phyloP scores from a whole-genome alignment of 2,329 filamentous ascomycete species.

The Fusarium floridanum region DNA sequence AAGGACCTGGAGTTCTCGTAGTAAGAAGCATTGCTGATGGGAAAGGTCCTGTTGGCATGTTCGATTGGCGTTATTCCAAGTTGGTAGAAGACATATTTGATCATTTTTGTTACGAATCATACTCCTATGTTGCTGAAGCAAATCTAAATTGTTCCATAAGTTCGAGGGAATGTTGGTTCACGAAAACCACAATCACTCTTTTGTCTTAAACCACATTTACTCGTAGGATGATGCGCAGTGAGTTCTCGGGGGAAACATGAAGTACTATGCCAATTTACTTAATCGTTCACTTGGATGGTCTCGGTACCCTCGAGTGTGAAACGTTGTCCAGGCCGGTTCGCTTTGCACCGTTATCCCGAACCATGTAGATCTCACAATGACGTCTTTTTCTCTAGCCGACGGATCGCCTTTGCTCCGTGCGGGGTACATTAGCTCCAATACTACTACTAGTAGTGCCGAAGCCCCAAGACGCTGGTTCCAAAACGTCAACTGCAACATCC shows the following conservation, averaged over 20 bases:
- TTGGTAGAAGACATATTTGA: background rate
- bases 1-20: conserved; percentile 38
- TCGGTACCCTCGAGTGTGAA: background rate
- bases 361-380: conserved; percentile 13
- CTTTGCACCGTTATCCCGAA: background rate
- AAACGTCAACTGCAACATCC: background rate
- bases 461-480: conserved; percentile 1
- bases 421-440: conserved; percentile 32
- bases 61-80: background rate
- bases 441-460: background rate
- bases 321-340: background rate
- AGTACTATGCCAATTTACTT: background rate
- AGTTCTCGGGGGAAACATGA: background rate
- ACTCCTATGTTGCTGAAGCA: background rate
- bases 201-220: background rate
- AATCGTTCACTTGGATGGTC: background rate
- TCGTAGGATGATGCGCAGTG: background rate
- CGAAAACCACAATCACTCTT: background rate
- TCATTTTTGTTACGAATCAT: background rate
- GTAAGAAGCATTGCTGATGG: background rate
- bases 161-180: background rate
- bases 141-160: background rate
- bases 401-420: conserved; percentile 4
- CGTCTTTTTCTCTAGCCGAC: background rate
- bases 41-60: background rate